Evolutionary conservation across 768 basidiomycete genomes (phyloP).

Genomic region (Tylopilus subfusipes): DNA sequence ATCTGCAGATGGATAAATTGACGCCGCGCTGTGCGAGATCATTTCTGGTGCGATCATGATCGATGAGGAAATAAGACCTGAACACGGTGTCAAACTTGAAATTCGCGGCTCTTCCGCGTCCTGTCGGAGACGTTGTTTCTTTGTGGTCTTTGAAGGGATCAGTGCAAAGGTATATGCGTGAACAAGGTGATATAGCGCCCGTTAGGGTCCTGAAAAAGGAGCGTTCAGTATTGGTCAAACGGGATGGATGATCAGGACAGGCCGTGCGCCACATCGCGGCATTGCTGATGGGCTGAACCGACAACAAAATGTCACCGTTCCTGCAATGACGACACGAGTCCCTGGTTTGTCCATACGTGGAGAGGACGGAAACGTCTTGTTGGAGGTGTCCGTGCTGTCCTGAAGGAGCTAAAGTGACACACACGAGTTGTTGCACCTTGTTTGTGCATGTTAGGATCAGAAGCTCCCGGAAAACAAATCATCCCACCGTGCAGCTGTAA

Average conservation of each 20-base stretch:
- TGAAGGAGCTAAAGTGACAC: neutral
- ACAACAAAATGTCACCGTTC: constrained; percentile 5
- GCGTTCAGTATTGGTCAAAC: constrained; percentile 1
- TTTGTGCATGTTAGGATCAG: constrained; percentile 31
- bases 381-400: neutral
- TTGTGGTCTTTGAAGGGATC: neutral
- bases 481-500: constrained; percentile 11
- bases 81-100: constrained; percentile 1
- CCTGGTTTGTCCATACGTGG: constrained; percentile 3
- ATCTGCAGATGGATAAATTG: constrained; percentile 16
- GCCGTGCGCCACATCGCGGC: constrained; percentile 20
- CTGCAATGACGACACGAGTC: constrained; percentile 18
- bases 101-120: constrained; percentile 3
- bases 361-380: neutral
- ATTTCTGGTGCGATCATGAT: constrained; percentile 20
- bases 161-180: neutral
- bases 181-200: neutral
- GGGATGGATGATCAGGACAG: constrained; percentile 2
- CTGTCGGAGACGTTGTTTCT: neutral
- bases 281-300: constrained; percentile 8
- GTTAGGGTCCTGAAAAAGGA: neutral
- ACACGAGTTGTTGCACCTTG: constrained; percentile 8
- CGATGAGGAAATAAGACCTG: constrained; percentile 15
- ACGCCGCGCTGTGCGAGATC: constrained; percentile 8
- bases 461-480: constrained; percentile 24